Conservation (phyloP, 2,329 filamentous ascomycete genomes). For the Penicillium sp. region DNA sequence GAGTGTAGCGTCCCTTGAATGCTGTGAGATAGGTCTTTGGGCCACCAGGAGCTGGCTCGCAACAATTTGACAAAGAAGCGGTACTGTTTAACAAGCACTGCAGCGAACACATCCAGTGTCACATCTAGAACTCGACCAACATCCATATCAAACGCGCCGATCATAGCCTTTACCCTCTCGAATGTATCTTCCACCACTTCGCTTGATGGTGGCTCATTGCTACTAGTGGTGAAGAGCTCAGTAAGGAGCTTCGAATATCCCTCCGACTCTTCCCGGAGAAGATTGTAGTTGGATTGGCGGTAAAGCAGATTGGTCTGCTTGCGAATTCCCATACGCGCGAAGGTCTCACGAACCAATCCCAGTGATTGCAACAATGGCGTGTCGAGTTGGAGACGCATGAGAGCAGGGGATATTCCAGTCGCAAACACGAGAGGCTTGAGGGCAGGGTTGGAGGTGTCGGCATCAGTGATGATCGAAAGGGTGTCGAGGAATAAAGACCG, state of each 20-base stretch:
- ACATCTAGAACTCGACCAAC: constrained; percentile 92
- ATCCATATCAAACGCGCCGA: constrained; percentile 94
- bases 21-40: constrained; percentile 52
- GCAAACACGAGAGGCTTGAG: constrained; percentile 66
- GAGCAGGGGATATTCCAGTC: constrained; percentile 63
- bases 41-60: constrained; percentile 95
- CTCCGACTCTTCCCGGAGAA: constrained; percentile 90
- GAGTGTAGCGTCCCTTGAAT: constrained; percentile 34
- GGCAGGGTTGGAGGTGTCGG: constrained; percentile 54
- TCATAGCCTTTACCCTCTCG: constrained; percentile 85
- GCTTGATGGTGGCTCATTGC: constrained; percentile 64
- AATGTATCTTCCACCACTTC: constrained; percentile 80
- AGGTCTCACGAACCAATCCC: constrained; percentile 78
- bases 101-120: constrained; percentile 89
- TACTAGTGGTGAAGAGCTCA: constrained; percentile 86
- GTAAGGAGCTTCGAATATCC: constrained; percentile 95
- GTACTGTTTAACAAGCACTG: constrained; percentile 85
- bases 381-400: constrained; percentile 81
- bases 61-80: constrained; percentile 93
- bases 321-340: constrained; percentile 74
- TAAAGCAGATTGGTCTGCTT: constrained; percentile 92
- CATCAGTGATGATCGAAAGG: constrained; percentile 71
- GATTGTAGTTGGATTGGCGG: constrained; percentile 92
- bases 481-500: constrained; percentile 75
- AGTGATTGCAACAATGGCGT: constrained; percentile 67